Percentiles rank a stretch among this genome's conserved stretches.
These are phyloP conservation scores for Aegilops sharonensis DNA, from an alignment of 176 grass and related monocot genomes.

Conservation along the genomic window DNA sequence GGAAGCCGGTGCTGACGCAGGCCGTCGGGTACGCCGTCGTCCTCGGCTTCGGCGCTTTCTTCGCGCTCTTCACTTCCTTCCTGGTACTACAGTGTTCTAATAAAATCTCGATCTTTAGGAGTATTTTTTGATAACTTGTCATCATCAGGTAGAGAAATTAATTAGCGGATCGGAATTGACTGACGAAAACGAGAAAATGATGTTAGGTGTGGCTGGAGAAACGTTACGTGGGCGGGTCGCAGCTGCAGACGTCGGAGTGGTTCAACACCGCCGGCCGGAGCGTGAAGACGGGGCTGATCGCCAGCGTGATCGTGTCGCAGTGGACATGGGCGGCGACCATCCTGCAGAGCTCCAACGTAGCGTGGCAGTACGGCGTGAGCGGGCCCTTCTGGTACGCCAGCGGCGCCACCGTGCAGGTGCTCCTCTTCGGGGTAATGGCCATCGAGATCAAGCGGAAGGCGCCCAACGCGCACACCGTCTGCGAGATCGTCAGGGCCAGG, in stretches of 20 bases:
- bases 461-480: conserved; percentile 70
- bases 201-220: conserved; percentile 74
- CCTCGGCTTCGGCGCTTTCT: conserved; percentile 83
- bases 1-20: conserved; percentile 53
- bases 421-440: conserved; percentile 75
- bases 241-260: conserved; percentile 70
- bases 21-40: conserved; percentile 72
- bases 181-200: neutral
- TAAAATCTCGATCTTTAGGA: no score
- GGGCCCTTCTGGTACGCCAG: conserved; percentile 85
- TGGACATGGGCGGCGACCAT: conserved; percentile 91
- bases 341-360: conserved; percentile 81
- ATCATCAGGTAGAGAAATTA: neutral
- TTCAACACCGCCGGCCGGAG: conserved; percentile 82
- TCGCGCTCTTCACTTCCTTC: conserved; percentile 41
- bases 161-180: neutral
- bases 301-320: conserved; percentile 78
- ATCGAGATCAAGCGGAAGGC: conserved; percentile 89
- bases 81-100: neutral
- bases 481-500: conserved; percentile 55
- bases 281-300: conserved; percentile 79
- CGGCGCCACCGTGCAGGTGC: conserved; percentile 78
- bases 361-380: conserved; percentile 78
- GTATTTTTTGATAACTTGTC: neutral
- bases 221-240: conserved; percentile 53